Base-by-base conservation (phyloP, 2,329 filamentous ascomycete species). In the Trichoderma guizhouense region DNA sequence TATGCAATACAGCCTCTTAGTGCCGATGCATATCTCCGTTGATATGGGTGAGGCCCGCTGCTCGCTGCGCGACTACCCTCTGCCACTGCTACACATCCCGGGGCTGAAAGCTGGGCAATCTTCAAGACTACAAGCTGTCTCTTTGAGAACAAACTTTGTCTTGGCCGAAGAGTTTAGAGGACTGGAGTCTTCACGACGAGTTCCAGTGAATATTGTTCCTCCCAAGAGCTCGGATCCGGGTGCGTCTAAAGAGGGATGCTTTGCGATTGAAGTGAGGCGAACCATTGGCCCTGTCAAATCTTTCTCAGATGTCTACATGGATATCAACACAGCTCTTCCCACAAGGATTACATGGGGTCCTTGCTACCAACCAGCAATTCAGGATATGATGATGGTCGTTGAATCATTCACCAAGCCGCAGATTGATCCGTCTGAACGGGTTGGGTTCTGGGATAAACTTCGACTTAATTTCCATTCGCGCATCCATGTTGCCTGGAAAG, bases 301-400 rank as follows among this genome's bases (percentile, higher is more conserved):
- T 0, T 99, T 96, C 79, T 98, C 96, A 0, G 92, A 98, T 78
- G 95, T 98, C 81, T 89, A 88, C 39, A 87, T 99, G 76, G 93
- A 97, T 74, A 95, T 99, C 81, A 97, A 98, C 80, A 98, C 95
- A 2, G 92, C 91, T 69, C 89, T 95, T 72, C 93, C 97, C 2
- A 99, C 96, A 0, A 90, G 93, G 58, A 95, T 99, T 68, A 98
- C 95, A 0, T 99, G 96, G 97, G 95, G 95, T 8, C 95, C 96
- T 60, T 97, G 95, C 2, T 99, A 98, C 78, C 97, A 99, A 78
- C 96, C 97, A 32, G 95, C 95, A 1, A 95, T 99, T 63, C 96
- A 99, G 80, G 97, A 99, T 79, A 97, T 98, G 92, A 99, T 99
- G 96, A 98, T 98, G 88, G 95, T 95, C 30, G 93, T 99, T 73